Evolutionary conservation across 192 early-diverging fungal species (phyloP).

Genomic region (Coemansia sp.): DNA sequence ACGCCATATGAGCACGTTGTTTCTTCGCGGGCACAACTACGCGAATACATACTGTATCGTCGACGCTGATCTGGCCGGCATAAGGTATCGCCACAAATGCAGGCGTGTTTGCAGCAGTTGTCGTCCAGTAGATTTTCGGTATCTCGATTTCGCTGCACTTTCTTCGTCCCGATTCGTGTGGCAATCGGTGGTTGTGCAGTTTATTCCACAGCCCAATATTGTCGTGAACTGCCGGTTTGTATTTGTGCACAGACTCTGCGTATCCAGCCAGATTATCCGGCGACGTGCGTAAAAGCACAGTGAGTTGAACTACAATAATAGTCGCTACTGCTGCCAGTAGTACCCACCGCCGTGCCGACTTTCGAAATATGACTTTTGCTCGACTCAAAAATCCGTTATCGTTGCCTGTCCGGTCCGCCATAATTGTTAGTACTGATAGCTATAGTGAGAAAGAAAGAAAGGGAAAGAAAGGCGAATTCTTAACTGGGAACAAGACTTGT

Average conservation of each 20-base stretch:
- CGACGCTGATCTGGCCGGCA: background rate
- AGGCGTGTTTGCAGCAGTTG: background rate
- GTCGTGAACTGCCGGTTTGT: background rate
- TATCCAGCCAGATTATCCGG: background rate
- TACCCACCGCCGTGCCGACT: too few relatives aligned
- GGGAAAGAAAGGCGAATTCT: background rate
- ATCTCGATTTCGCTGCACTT: background rate
- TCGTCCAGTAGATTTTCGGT: background rate
- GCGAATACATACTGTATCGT: slow-evolving; percentile 46
- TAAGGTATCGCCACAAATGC: slow-evolving; percentile 22
- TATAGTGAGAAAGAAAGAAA: background rate
- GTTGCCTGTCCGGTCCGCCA: too few relatives aligned
- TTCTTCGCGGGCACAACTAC: slow-evolving; percentile 38
- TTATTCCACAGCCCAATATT: background rate
- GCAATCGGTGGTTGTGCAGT: background rate
- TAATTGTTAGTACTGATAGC: background rate
- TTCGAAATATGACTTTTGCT: too few relatives aligned
- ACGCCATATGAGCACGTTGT: background rate
- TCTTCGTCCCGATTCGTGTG: background rate
- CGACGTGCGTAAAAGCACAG: background rate
- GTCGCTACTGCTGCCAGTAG: background rate
- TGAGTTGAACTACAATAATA: background rate
- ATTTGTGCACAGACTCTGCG: background rate
- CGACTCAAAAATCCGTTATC: too few relatives aligned
- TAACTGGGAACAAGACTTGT: background rate